Base-by-base conservation (phyloP, 352 stramenopile species). In the Pythium oligandrum region DNA sequence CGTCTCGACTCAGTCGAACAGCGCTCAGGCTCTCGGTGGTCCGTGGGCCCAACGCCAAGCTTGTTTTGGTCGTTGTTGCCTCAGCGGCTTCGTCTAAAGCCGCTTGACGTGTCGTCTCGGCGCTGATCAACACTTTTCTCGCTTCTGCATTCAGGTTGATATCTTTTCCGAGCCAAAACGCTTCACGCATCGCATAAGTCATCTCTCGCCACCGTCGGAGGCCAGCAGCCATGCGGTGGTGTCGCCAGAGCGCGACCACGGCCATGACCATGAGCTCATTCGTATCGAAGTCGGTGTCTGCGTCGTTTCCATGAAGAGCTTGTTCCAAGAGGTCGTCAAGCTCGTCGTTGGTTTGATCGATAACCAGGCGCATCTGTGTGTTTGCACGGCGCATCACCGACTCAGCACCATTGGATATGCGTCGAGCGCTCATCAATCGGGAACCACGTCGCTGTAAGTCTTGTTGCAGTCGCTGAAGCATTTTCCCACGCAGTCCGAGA, bases 21-120 rank as follows among this genome's bases (percentile, higher is more conserved):
- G 26, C 49, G 12, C 46, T 7, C 12, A 48, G 32, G 12, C 38
- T 44, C 9, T 49, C n/a, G 17, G 49, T 33, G 32, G 17, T 26
- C 17, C 51, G 51, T n/a, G 51, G 51, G 31, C 43, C 51, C 35
- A 51, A n/a, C 3, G 34, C 32, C 1, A 37, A 5, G 4, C 12
- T 54, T 10, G 48, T 34, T 4, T 12, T 30, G 17, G 17, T 11
- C 2, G 44, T 8, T 4, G 17, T 3, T 31, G 17, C 10, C 9
- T 44, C 35, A 12, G 40, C 4, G 12, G 44, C 45, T 31, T 47
- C 36, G 7, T 6, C n/a, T 4, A 51, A 4, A 4, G 34, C 44
- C 4, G 65, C 17, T 37, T 55, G 40, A 0, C 66, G 56, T 42
- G 61, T 60, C 3, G 57, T 60, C 55, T 75, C 67, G 30, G 63